Base-by-base conservation (phyloP, 73 alveolate genomes). In the Paramecium primaurelia region DNA sequence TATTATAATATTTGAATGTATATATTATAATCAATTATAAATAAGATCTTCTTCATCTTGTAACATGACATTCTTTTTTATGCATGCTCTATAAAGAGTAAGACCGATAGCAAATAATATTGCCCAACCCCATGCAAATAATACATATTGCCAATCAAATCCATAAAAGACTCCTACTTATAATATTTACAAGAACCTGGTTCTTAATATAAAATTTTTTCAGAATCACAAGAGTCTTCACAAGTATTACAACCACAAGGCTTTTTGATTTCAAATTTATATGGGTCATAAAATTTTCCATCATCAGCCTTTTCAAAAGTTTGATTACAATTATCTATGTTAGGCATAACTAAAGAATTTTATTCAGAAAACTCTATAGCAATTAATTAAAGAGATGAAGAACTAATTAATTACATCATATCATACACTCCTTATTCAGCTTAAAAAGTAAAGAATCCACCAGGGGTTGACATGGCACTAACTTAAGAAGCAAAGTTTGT, bases 391-490 rank as follows among this genome's bases (percentile, higher is more conserved):
- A 83, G 92, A 60, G 85, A 90, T 42, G 58, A 10, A 18, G 88
- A 38, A 3, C 84, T 64, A 64, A 64, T 4, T 12, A 14, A 36
- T 73, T 16, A 22, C 25, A 73, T 73, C 16, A 73, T 36, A 37
- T 12, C 5, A 14, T 73, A 73, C 87, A 47, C 91, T 26, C 94
- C 96, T 18, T 94, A 77, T 73, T 88, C 94, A 2, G 95, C 94
- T 59, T 94, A 88, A 40, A 92, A 94, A 59, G 88, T 80, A 47
- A 92, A 77, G 77, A 94, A 94, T 10, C 94, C 94, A 44, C 93
- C 92, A 8, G 97, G 94, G 25, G 94, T 94, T 18, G 69, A 68
- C 97, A 94, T 92, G 60, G 97, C 94, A 30, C 95, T 84, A 6
- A 92, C 93, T 68, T 92, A 64, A 30, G 97, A 86, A 22, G 93